phyloP scores from a whole-genome alignment of 305 asterid species.

The Fraxinus velutina region DNA sequence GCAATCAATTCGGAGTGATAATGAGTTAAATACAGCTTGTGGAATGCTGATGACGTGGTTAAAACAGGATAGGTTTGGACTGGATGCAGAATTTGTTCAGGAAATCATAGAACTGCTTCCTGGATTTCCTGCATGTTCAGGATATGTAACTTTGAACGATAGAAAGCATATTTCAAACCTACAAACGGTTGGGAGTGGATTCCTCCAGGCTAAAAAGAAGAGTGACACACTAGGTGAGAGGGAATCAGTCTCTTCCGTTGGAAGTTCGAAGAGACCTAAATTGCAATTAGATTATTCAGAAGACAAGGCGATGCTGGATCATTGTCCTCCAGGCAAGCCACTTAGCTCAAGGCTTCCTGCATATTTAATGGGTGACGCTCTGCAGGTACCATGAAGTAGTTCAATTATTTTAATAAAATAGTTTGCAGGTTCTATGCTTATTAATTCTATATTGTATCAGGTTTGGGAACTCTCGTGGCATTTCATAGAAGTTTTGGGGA shows the following conservation, averaged over 20 bases:
- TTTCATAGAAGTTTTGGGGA: slow-evolving; percentile 72
- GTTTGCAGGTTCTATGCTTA: slow-evolving; percentile 26
- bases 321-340: slow-evolving; percentile 72
- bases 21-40: slow-evolving; percentile 49
- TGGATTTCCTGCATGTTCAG: slow-evolving; percentile 56
- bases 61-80: slow-evolving; percentile 77
- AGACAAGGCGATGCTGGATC: slow-evolving; percentile 34
- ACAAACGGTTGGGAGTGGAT: slow-evolving; percentile 76
- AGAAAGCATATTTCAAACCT: slow-evolving; percentile 46
- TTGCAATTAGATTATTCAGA: slow-evolving; percentile 36
- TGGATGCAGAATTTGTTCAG: slow-evolving; percentile 80
- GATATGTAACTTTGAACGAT: slow-evolving; percentile 48
- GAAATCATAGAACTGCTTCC: slow-evolving; percentile 88
- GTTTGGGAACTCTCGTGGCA: slow-evolving; percentile 85
- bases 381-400: slow-evolving; percentile 53
- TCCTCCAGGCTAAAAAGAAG: slow-evolving; percentile 62
- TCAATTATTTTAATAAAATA: background rate
- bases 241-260: slow-evolving; percentile 26
- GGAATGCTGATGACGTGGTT: slow-evolving; percentile 68
- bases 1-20: slow-evolving; percentile 43
- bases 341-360: slow-evolving; percentile 68
- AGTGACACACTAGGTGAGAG: slow-evolving; percentile 18
- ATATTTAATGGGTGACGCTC: slow-evolving; percentile 73
- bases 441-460: slow-evolving; percentile 42
- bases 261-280: slow-evolving; percentile 39